A percentile compares a stretch with the other conserved stretches of the same genome.
These are phyloP conservation scores for sweet orange (Citrus sinensis) DNA, from an alignment of 345 rosid genomes.

Conservation along the genomic window DVS_A1.0 CM039163.1:21990501-21991000, in stretches of 20 bases:
- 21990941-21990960: slow-evolving; percentile 86
- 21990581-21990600: slow-evolving; percentile 65
- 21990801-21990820: slow-evolving; percentile 51
- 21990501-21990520: slow-evolving; percentile 58
- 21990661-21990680: slow-evolving; percentile 56
- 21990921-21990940: slow-evolving; percentile 92
- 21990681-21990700: slow-evolving; percentile 94
- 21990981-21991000: slow-evolving; percentile 61
- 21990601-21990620: slow-evolving; percentile 36
- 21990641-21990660: slow-evolving; percentile 47
- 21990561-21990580: slow-evolving; percentile 79
- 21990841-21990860: slow-evolving; percentile 57
- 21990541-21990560: slow-evolving; percentile 55
- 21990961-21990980: slow-evolving; percentile 93
- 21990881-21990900: slow-evolving; percentile 84
- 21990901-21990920: slow-evolving; percentile 56
- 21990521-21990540: slow-evolving; percentile 61
- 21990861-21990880: slow-evolving; percentile 77
- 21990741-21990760: slow-evolving; percentile 49
- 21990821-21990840: slow-evolving; percentile 41
- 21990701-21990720: slow-evolving; percentile 69
- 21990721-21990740: slow-evolving; percentile 59
- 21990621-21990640: slow-evolving; percentile 34
- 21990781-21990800: slow-evolving; percentile 33
- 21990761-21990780: slow-evolving; percentile 48